Base-by-base conservation (phyloP, 2,329 filamentous ascomycete genomes). In the Ceratocystis smalleyi region DNA sequence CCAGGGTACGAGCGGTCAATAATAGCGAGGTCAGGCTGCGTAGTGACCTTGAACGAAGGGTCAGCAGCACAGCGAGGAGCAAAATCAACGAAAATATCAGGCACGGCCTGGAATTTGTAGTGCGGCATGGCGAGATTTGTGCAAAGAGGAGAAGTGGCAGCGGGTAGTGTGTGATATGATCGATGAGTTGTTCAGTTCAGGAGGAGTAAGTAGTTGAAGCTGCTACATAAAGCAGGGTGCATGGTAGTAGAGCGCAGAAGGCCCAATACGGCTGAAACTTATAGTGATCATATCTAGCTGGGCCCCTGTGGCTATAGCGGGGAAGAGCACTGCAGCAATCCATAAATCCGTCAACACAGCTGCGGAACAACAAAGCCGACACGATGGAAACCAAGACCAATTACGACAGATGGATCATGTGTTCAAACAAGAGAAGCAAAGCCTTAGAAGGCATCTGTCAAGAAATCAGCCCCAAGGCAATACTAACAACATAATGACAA, bases 11-110 rank as follows among this genome's bases (percentile, higher is more conserved):
- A 73, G 24, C 75, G 76, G 63, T 79, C 74, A 45, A 83, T 76
- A 12, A 84, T 73, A 22, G 80, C 82, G 35, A 84, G 79, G 69
- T 79, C 79, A 8, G 75, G 73, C 64, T 77, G 75, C 5, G 77
- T 81, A 6, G 68, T 70, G 62, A 74, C 70, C 45, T 73, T 73
- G 17, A 69, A 69, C 24, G 61, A 63, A 1, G 70, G 70, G 64
- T 70, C 72, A n/a, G 67, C 65, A 19, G 68, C 68, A 12, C 69
- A 70, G 32, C 71, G 65, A 7, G 72, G 68, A 7, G 65, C 66
- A 59, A 73, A 77, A 69, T 82, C 78, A 5, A 76, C 72, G 70
- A 83, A 83, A 69, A 77, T 76, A 5, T 75, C 77, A 0, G 74
- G 72, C 7, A 81, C 73, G 12, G 77, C 77, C 43, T 65, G 45